Percentiles rank a stretch among this genome's conserved stretches.
Evolutionary conservation across 1,139 yeast genomes (phyloP).

Genomic region (Zygosaccharomyces sapae): DNA sequence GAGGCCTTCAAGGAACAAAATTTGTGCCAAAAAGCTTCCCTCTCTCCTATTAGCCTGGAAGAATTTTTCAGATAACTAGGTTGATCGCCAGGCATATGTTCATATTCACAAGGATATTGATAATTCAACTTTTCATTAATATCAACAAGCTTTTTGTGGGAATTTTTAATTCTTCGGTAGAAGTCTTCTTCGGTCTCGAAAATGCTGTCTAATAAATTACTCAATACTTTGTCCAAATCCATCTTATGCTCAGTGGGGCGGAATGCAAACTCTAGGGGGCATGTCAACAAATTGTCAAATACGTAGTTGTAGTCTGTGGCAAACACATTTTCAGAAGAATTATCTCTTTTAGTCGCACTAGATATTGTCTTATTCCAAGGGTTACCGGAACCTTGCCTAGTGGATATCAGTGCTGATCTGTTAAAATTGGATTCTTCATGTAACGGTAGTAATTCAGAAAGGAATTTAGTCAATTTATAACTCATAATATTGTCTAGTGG

Average conservation of each 20-base stretch:
- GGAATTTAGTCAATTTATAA: slow-evolving; percentile 28
- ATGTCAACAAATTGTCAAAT: slow-evolving; percentile 21
- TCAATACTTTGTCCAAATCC: slow-evolving; percentile 23
- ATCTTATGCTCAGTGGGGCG: slow-evolving; percentile 19
- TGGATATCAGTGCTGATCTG: slow-evolving; percentile 26
- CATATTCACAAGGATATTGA: slow-evolving; percentile 19
- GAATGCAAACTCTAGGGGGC: slow-evolving; percentile 27
- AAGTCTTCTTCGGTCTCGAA: slow-evolving; percentile 29
- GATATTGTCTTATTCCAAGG: slow-evolving; percentile 21
- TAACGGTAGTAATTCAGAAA: slow-evolving; percentile 32
- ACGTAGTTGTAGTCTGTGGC: slow-evolving; percentile 26
- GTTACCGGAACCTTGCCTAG: slow-evolving; percentile 19
- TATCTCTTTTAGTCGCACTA: slow-evolving; percentile 15
- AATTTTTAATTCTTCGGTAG: slow-evolving; percentile 20
- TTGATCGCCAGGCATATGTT: slow-evolving; percentile 6
- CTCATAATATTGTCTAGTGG: slow-evolving; percentile 26
- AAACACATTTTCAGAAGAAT: slow-evolving; percentile 20
- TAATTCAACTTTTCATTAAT: slow-evolving; percentile 23
- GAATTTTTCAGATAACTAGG: slow-evolving; percentile 24
- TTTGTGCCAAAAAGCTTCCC: slow-evolving; percentile 20
- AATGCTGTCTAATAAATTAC: slow-evolving; percentile 27
- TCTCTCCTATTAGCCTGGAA: slow-evolving; percentile 13
- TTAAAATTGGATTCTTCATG: slow-evolving; percentile 35
- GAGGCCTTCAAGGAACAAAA: slow-evolving; percentile 9
- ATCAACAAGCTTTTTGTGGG: slow-evolving; percentile 14